Conservation (phyloP, 768 basidiomycete species). For the Suillus subaureus region DNA sequence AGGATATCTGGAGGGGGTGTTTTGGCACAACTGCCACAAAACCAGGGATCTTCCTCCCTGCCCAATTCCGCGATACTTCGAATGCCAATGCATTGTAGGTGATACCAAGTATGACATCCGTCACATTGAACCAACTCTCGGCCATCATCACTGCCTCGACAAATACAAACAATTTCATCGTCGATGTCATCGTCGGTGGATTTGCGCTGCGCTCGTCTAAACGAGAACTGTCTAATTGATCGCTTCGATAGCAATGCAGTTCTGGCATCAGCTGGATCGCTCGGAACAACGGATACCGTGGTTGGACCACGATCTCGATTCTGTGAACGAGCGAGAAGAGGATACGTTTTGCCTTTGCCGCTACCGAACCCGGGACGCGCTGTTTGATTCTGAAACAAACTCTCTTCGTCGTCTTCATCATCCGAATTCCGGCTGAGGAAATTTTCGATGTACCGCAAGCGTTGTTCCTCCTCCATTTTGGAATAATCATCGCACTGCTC, state of each 20-base stretch:
- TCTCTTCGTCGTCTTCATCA: constrained; percentile 40
- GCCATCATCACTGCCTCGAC: constrained; percentile 67
- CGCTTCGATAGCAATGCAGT: constrained; percentile 73
- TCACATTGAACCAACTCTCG: constrained; percentile 84
- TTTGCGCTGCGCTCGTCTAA: constrained; percentile 46
- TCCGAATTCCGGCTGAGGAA: constrained; percentile 79
- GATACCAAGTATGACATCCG: constrained; percentile 79
- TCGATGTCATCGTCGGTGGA: constrained; percentile 43
- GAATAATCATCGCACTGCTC: constrained; percentile 54
- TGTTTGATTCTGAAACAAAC: not conserved
- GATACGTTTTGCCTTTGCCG: constrained; percentile 65
- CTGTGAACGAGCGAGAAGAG: constrained; percentile 47
- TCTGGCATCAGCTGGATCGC: constrained; percentile 77
- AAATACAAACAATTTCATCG: constrained; percentile 63
- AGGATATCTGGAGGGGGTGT: constrained; percentile 41
- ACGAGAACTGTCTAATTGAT: constrained; percentile 62
- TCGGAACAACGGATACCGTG: constrained; percentile 44
- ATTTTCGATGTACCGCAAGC: constrained; percentile 64
- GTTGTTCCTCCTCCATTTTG: constrained; percentile 59
- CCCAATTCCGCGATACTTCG: constrained; percentile 63
- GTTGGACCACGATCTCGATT: constrained; percentile 17
- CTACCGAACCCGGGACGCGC: not conserved
- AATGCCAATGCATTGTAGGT: constrained; percentile 80
- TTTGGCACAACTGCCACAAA: constrained; percentile 56
- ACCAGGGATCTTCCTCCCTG: constrained; percentile 81